Conservation (phyloP, 2,329 filamentous ascomycete species). For the Penicillium aurantiogriseum region DNA sequence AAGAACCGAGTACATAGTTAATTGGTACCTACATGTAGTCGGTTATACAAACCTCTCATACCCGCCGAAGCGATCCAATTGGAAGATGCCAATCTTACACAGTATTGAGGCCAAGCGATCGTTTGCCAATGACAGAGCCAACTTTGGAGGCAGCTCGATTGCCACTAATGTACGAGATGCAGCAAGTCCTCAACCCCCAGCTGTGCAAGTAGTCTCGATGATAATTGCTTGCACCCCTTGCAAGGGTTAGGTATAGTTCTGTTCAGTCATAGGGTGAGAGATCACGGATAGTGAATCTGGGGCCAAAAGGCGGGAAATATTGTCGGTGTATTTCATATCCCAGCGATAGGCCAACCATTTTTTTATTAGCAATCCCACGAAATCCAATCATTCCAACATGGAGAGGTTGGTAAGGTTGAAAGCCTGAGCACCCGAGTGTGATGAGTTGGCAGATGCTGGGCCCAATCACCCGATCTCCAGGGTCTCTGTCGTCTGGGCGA, state of each 20-base stretch:
- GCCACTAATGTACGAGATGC: slow-evolving; percentile 10
- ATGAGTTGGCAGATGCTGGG: slow-evolving; percentile 23
- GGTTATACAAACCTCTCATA: not conserved
- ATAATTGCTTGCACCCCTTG: slow-evolving; percentile 23
- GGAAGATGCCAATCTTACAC: not conserved
- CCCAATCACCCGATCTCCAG: slow-evolving; percentile 20
- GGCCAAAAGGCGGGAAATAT: not conserved
- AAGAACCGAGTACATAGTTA: not conserved
- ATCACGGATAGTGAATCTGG: not conserved
- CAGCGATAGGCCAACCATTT: not conserved
- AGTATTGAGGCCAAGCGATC: not conserved
- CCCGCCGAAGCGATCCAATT: not conserved
- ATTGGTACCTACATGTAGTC: not conserved
- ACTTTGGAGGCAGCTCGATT: not conserved
- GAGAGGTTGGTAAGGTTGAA: not conserved
- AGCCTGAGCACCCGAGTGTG: slow-evolving; percentile 11
- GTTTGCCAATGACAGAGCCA: slow-evolving; percentile 1
- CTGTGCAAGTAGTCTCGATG: slow-evolving; percentile 15
- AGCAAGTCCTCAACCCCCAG: not conserved
- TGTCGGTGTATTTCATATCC: not conserved
- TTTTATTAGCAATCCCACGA: not conserved
- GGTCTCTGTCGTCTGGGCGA: slow-evolving; percentile 23
- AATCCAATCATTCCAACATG: not conserved
- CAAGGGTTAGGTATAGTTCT: not conserved
- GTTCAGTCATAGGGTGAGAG: not conserved